These are phyloP conservation scores for Aspergillus melleus DNA, from an alignment of 2,329 filamentous ascomycete species.

Conservation along the genomic window DNA sequence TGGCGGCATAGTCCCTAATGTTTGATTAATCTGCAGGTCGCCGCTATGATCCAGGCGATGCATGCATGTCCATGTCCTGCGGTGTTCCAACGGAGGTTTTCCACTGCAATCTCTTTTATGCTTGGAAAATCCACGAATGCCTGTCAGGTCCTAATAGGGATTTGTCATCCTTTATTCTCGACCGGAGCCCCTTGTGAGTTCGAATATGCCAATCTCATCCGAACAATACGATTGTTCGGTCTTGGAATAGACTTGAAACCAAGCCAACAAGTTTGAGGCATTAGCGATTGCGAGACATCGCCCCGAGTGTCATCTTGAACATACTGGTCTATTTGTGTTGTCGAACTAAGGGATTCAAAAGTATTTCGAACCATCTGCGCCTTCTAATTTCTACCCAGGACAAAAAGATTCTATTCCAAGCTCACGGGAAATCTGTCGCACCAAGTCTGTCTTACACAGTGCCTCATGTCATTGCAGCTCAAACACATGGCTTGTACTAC, in stretches of 20 bases:
- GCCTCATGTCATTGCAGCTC: not conserved
- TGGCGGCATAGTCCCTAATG: not conserved
- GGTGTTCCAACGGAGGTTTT: not conserved
- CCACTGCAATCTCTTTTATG: not conserved
- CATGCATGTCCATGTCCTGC: not conserved
- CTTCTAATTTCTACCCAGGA: too few species aligned
- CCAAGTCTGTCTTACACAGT: not conserved
- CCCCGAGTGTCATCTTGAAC: not conserved
- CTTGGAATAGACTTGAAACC: not conserved
- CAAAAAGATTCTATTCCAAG: not conserved
- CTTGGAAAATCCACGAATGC: not conserved
- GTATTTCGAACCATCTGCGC: too few species aligned
- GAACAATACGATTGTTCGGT: not conserved
- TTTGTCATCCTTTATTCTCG: not conserved
- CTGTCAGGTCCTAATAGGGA: not conserved
- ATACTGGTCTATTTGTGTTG: too few species aligned
- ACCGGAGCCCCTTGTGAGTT: not conserved
- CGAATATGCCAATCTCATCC: not conserved
- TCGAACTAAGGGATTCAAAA: too few species aligned
- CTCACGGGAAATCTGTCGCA: not conserved
- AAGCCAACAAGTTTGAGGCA: not conserved
- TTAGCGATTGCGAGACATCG: not conserved
- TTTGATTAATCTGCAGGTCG: not conserved
- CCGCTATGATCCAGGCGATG: not conserved
- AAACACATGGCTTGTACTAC: not conserved